These are phyloP conservation scores for Cercospora zeina DNA, from an alignment of 2,329 filamentous ascomycete species.

Conservation along the genomic window DNA sequence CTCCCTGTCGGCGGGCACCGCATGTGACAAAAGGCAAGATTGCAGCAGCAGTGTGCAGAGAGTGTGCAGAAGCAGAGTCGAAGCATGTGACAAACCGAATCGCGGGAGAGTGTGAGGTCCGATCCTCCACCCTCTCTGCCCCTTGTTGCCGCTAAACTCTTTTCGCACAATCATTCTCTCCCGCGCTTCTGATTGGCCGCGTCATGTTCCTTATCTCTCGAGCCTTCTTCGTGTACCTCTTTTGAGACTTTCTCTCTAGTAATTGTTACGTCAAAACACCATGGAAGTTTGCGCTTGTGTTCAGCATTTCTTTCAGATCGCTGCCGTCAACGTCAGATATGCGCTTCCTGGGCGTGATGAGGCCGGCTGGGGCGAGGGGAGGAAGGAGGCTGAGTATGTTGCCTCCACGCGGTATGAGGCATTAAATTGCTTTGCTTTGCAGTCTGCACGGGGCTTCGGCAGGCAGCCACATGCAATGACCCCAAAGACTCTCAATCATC, in stretches of 20 bases:
- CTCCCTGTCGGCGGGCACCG: neutral
- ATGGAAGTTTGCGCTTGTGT: constrained; percentile 12
- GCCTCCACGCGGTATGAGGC: no score
- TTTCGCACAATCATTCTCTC: neutral
- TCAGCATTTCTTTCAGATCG: constrained; percentile 6
- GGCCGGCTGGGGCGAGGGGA: no score
- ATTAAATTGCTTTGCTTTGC: constrained; percentile 1
- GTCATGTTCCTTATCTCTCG: neutral
- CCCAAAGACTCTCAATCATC: constrained; percentile 39
- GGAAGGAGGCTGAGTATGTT: no score
- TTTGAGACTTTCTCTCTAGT: constrained; percentile 9
- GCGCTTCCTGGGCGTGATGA: no score
- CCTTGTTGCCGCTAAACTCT: constrained; percentile 1
- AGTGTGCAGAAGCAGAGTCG: no score
- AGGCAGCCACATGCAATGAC: constrained; percentile 41
- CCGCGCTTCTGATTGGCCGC: neutral
- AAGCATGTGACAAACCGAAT: neutral
- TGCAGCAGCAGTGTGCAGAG: neutral
- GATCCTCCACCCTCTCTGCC: neutral
- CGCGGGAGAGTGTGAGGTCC: neutral
- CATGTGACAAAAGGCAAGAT: constrained; percentile 5
- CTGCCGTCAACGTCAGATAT: constrained; percentile 10
- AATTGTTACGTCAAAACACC: constrained; percentile 7
- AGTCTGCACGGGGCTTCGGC: no score
- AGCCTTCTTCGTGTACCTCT: constrained; percentile 1